These are phyloP conservation scores for Recurvomyces mirabilis DNA, from an alignment of 495 filamentous ascomycete species.

Conservation along the genomic window DNA sequence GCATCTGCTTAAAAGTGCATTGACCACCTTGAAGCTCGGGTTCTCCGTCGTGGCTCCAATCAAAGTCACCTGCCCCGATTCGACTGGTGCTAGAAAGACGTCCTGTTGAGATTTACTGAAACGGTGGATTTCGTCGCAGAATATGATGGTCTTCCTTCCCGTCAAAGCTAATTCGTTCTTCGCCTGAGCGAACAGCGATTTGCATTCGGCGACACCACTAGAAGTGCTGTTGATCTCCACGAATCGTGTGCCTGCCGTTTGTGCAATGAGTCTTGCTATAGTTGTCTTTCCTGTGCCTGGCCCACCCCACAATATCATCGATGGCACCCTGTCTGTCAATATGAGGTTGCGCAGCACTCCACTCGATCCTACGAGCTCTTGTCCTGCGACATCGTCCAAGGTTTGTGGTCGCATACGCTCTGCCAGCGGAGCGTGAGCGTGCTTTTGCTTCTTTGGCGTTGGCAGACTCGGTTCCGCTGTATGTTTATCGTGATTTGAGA, in stretches of 20 bases:
- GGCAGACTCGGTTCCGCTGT: slow-evolving; percentile 25
- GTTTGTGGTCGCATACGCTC: slow-evolving; percentile 84
- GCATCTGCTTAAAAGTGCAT: slow-evolving; percentile 77
- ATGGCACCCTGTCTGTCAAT: slow-evolving; percentile 74
- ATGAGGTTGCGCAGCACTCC: slow-evolving; percentile 86
- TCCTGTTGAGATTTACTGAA: slow-evolving; percentile 93
- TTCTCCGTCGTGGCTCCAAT: slow-evolving; percentile 97
- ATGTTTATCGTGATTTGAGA: not conserved
- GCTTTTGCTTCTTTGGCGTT: slow-evolving; percentile 44
- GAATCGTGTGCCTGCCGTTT: slow-evolving; percentile 67
- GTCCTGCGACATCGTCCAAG: slow-evolving; percentile 80
- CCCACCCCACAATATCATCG: slow-evolving; percentile 90
- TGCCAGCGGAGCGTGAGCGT: slow-evolving; percentile 58
- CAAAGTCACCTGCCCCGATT: slow-evolving; percentile 78
- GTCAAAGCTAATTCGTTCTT: slow-evolving; percentile 70
- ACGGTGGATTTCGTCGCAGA: slow-evolving; percentile 94
- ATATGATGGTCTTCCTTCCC: slow-evolving; percentile 86
- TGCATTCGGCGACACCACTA: slow-evolving; percentile 82
- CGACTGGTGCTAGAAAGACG: slow-evolving; percentile 86
- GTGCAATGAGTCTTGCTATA: slow-evolving; percentile 86
- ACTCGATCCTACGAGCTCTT: slow-evolving; percentile 75
- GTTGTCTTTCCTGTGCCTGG: slow-evolving; percentile 95
- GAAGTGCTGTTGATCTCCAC: slow-evolving; percentile 95
- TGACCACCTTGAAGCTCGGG: slow-evolving; percentile 87
- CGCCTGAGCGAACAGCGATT: slow-evolving; percentile 84